Base-by-base conservation (phyloP, 169 alveolate species). In the Plasmodium cynomolgi region DNA sequence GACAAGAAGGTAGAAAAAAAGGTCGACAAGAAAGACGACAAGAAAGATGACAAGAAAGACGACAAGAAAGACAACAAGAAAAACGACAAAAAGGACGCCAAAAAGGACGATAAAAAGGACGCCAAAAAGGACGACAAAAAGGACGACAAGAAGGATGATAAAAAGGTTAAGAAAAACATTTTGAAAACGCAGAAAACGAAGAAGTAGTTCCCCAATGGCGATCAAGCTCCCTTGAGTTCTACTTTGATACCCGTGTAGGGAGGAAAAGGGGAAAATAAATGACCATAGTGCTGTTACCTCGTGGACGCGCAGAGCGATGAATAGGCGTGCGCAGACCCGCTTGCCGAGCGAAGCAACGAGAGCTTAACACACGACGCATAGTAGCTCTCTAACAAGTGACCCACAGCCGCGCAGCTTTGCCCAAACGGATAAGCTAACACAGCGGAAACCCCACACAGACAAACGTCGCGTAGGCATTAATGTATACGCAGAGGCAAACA, bases 1-100 rank as follows among this genome's bases (percentile, higher is more conserved):
- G 44, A 20, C 34, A 73, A 37, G 15, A 83, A 83, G 73, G 91
- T 29, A 13, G 92, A 73, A 2, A 84, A 84, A 50, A 84, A 84
- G 15, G 80, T 7, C 7, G 93, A 84, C 11, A 84, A 84, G 39
- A 68, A 68, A n/a, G 75, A 4, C 0, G 92, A 68, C 23, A 83
- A 83, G 20, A 83, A 83, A 13, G 74, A 11, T 1, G 62, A 83
- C 44, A 83, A 83, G 6, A 83, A 83, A 39, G 29, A 44, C n/a
- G 39, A 56, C 47, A 20, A 58, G 23, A 83, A 83, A 68, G 11
- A 39, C 54, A 39, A 54, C 23, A 82, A 82, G 11, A 50, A 82
- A 33, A 15, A 13, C 26, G 71, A 37, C 17, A 37, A 62, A 33
- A 81, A 20, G 54, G 2, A 47, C 50, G 58, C 44, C 13, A 47